Evolutionary conservation across 345 rosid species (phyloP).

Genomic region (Raphanus raphanistrum): DNA sequence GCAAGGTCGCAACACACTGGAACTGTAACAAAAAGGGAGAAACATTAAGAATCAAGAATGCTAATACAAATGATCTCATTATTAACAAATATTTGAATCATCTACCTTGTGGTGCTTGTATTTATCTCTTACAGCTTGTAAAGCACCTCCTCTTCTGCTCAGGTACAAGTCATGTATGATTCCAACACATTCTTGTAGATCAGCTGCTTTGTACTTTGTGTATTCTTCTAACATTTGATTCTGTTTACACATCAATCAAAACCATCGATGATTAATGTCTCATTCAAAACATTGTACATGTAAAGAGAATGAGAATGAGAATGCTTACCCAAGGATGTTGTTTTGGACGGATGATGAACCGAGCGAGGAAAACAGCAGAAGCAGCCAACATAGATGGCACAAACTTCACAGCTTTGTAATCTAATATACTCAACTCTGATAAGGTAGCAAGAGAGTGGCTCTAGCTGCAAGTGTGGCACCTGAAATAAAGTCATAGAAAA

Average conservation of each 20-base stretch:
- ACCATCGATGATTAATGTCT: neutral
- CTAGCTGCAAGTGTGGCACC: slow-evolving; percentile 49
- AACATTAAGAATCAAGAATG: neutral
- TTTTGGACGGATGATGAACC: slow-evolving; percentile 57
- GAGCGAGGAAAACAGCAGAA: slow-evolving; percentile 65
- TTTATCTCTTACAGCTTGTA: slow-evolving; percentile 69
- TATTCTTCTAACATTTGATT: slow-evolving; percentile 42
- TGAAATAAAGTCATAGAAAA: neutral
- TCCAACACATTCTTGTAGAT: slow-evolving; percentile 38
- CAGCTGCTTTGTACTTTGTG: slow-evolving; percentile 55
- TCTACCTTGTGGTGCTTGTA: slow-evolving; percentile 74
- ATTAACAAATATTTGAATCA: neutral
- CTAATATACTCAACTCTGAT: slow-evolving; percentile 74
- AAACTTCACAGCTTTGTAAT: slow-evolving; percentile 62
- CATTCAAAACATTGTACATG: neutral
- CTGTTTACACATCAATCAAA: slow-evolving; percentile 37
- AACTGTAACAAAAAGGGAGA: slow-evolving; percentile 47
- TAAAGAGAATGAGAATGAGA: neutral
- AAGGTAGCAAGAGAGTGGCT: slow-evolving; percentile 72
- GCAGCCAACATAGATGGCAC: slow-evolving; percentile 82
- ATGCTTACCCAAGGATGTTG: slow-evolving; percentile 74
- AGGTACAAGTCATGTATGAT: slow-evolving; percentile 34
- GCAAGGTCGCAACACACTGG: slow-evolving; percentile 60
- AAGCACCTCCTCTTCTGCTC: slow-evolving; percentile 40
- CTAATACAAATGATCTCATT: neutral